These are phyloP conservation scores for Kalanchoe fedtschenkoi DNA, from an alignment of 164 flowering plant genomes.

Conservation along the genomic window DNA sequence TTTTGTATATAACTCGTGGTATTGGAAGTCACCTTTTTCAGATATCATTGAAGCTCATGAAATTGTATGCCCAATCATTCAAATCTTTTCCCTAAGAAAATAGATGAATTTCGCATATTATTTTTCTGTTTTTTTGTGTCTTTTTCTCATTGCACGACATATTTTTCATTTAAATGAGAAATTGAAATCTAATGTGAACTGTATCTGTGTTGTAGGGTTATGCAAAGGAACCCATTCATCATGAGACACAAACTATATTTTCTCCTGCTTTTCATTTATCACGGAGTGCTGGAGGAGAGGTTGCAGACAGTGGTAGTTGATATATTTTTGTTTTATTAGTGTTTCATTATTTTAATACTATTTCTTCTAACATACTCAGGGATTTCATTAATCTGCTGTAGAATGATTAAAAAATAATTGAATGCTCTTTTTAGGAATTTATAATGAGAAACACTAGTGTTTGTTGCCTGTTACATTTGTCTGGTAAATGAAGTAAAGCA, in stretches of 20 bases:
- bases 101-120: not conserved
- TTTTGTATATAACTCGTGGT: no score
- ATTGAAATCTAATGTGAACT: not conserved
- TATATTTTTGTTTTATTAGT: not conserved
- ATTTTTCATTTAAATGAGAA: not conserved
- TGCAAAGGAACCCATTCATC: conserved; percentile 19
- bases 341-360: not conserved
- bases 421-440: not conserved
- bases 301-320: conserved; percentile 31
- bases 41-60: no score
- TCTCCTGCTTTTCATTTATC: conserved; percentile 73
- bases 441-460: not conserved
- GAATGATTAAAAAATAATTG: not conserved
- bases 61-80: no score
- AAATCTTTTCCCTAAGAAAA: no score
- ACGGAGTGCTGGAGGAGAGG: conserved; percentile 33
- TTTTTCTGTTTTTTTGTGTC: not conserved
- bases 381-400: not conserved
- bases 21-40: no score
- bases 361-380: not conserved
- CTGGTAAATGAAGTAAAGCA: conserved; percentile 17
- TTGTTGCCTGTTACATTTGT: not conserved
- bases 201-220: conserved; percentile 27
- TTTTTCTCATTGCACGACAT: not conserved
- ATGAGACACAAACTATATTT: conserved; percentile 47